Base-by-base conservation (phyloP, 352 stramenopile species). In the Pythium periplocum region DNA sequence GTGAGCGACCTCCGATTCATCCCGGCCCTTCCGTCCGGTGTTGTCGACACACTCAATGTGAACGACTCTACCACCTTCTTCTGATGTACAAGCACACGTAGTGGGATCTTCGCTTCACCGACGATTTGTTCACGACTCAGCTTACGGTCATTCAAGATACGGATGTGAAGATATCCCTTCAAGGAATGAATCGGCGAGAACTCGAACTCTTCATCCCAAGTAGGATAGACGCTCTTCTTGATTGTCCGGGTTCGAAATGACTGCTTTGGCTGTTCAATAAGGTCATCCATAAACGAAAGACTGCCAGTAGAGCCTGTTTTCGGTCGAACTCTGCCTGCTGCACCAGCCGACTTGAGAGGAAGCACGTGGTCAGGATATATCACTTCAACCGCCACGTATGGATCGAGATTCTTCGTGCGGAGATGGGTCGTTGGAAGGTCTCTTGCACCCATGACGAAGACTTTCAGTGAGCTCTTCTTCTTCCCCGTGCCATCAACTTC, bases 171-270 rank as follows among this genome's bases (percentile, higher is more conserved):
- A 48, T 71, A 79, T 26, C 76, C 73, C n/a, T 78, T 82, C 5
- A 93, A 53, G 2, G 78, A 85, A n/a, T 83, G 48, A 30, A 90
- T 68, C 0, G 76, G 75, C 32, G 60, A 32, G 34, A 90, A 71
- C 47, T 79, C 78, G 44, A 93, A 93, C 7, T 83, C 72, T 61
- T 93, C 79, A 4, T 93, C 75, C 82, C 82, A 93, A 2, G 88
- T 62, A 1, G 82, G 82, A 59, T 86, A 93, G 61, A 90, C 63
- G 41, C 63, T 90, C 57, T 85, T 80, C 64, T 85, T 85, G 48
- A 81, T 72, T 8, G 79, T 93, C 17, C 68, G 68, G 26, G 75
- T 93, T 30, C 79, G 82, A 12, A 83, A 68, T 8, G 47, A 57
- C 36, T 57, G 61, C n/a, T 33, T 64, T 1, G 48, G 37, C 17